Evolutionary conservation across 2,329 filamentous ascomycete species (phyloP), one percentile per base, ranked within the genome.

Genomic region (Zarea fungicola): DNA sequence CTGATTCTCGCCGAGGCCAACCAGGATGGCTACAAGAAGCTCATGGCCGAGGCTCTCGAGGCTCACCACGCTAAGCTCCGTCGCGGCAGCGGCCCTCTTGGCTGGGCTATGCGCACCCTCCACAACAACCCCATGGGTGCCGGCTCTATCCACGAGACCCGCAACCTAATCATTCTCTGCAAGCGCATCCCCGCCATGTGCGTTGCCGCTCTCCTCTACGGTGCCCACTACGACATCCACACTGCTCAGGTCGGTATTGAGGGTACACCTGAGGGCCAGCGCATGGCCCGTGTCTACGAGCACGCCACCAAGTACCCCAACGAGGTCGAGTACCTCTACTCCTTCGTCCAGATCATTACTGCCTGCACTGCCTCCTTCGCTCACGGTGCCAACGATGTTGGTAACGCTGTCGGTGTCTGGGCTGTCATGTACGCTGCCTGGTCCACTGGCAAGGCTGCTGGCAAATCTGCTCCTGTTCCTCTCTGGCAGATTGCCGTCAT

Each of bases 181-280:
- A 84, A 80, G 67, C 85, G 87, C 19, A 61, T 91, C 8, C 87
- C 87, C 1, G 85, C 88, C 43, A 76, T 77, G 66, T 63, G 87
- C 53, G 74, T 82, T 36, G 74, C 73, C 55, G 85, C 75, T 48
- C 61, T 73, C 14, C 77, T 90, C 44, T 92, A 92, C 63, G 88
- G 88, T 65, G 63, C 85, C 22, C 75, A 91, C 75, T 92, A 91
- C 69, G 87, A 92, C 58, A 92, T 91, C 60, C 87, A 91, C 74
- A 76, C 79, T 42, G 84, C 85, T 5, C 87, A 90, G 72, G 73
- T 74, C 45, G 87, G 87, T 61, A 76, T 88, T 37, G 62, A 73
- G 11, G 85, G 85, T 19, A 89, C 86, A 2, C 85, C 85, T 6
- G 86, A 90, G 52, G 87, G 85, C 51, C 70, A 70, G 29, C 84